Base-by-base conservation (phyloP, 164 flowering plant species). In the Umbellularia californica region DNA sequence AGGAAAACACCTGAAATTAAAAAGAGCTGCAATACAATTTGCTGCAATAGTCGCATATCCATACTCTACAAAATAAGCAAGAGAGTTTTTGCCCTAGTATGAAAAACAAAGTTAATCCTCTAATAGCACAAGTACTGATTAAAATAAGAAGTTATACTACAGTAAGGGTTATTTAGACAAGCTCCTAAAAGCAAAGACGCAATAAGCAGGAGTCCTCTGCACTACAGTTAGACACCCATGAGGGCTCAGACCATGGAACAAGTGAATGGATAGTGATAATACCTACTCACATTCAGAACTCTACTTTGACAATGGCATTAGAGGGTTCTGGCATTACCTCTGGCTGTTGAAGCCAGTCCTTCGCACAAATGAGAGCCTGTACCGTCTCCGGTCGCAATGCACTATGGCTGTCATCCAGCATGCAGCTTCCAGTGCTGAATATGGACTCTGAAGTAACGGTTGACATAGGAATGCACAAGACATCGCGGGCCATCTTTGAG, bases 401-500 rank as follows among this genome's bases (percentile, higher is more conserved):
- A 74, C 91, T 84, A 75, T 91, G 72, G 74, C 92, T 87, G 2
- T 66, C 58, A 77, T 93, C 95, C 81, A 95, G 84, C 85, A 85
- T 83, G 68, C 82, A 87, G 35, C 55, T 23, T 3, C 17, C 78
- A 0, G 82, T 85, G 70, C 85, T 88, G 79, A 91, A 95, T 3
- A 90, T 88, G 0, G 86, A 77, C 2, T 85, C 95, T 4, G 87
- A 75, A 64, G 79, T 68, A 27, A 86, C 87, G 0, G 92, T 85
- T 1, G 87, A 89, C 30, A 89, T 85, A 1, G 97, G 89, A 25
- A 91, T 78, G 0, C 93, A 75, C 79, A 95, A 76, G 41, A 95
- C 86, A 77, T 95, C 99, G 9, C 95, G 89, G 27, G 98, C 98
- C 98, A 93, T 90, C 84, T 83, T 91, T 1, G 97, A 90, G 3